Conservation (phyloP, 2,329 filamentous ascomycete genomes). For the Aspergillus spinulosporus region DNA sequence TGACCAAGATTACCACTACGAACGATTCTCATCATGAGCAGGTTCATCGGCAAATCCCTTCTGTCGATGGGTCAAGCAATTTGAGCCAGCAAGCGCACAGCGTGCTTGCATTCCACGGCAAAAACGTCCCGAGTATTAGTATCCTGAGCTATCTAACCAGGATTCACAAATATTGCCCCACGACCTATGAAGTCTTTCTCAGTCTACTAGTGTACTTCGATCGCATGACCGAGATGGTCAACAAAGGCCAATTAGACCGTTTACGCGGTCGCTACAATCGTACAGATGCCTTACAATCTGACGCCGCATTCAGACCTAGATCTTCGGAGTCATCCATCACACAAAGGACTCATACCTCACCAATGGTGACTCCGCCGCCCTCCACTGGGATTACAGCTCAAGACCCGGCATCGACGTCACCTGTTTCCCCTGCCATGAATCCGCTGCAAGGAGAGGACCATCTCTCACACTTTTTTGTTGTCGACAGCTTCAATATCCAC, state of each 20-base stretch:
- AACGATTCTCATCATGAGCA: slow-evolving; percentile 95
- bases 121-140: slow-evolving; percentile 95
- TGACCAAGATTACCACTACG: slow-evolving; percentile 96
- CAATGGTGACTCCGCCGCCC: slow-evolving; percentile 41
- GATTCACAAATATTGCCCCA: slow-evolving; percentile 98
- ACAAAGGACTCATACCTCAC: slow-evolving; percentile 24
- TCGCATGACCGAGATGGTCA: slow-evolving; percentile 95
- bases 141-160: slow-evolving; percentile 93
- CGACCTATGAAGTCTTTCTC: slow-evolving; percentile 96
- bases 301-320: slow-evolving; percentile 20
- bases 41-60: slow-evolving; percentile 71
- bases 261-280: slow-evolving; percentile 39
- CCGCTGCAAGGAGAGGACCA: slow-evolving; percentile 49
- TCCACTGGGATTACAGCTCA: slow-evolving; percentile 38
- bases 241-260: slow-evolving; percentile 71
- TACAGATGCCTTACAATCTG: slow-evolving; percentile 19
- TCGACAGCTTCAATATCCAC: slow-evolving; percentile 99
- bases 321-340: slow-evolving; percentile 24
- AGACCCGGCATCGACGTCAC: slow-evolving; percentile 34
- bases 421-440: slow-evolving; percentile 36
- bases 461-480: slow-evolving; percentile 78
- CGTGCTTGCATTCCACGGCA: slow-evolving; percentile 94
- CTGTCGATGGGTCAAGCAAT: slow-evolving; percentile 59
- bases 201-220: slow-evolving; percentile 97
- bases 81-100: slow-evolving; percentile 65